Conservation (phyloP, 352 stramenopile genomes). For the Pythium guiyangense region DNA sequence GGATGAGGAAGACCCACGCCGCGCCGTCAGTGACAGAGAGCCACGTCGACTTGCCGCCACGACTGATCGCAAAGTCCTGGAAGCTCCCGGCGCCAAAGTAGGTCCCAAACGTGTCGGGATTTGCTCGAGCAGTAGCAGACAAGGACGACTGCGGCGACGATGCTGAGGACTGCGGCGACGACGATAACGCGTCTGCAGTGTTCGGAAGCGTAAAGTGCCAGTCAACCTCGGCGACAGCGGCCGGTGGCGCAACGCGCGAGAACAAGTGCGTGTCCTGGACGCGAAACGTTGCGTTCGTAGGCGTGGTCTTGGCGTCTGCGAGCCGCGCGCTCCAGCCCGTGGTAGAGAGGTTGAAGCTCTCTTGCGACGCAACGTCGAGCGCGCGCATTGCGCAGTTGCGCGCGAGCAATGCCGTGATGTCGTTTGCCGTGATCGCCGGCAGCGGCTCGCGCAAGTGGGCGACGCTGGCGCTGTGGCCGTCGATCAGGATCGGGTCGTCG, state of each 20-base stretch:
- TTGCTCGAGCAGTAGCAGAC: conserved; percentile 4
- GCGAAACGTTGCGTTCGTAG: conserved; percentile 53
- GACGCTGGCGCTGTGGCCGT: conserved; percentile 6
- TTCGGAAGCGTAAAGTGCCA: conserved; percentile 34
- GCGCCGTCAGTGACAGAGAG: conserved; percentile 59
- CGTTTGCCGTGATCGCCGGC: conserved; percentile 17
- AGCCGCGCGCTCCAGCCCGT: conserved; percentile 15
- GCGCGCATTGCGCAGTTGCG: conserved; percentile 14
- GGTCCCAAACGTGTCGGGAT: conserved; percentile 50
- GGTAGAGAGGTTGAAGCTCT: conserved; percentile 17
- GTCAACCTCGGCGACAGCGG: conserved; percentile 49
- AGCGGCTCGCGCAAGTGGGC: conserved; percentile 44
- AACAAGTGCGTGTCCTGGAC: conserved; percentile 36
- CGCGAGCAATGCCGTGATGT: conserved; percentile 14
- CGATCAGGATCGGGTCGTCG: conserved; percentile 14
- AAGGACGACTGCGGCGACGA: conserved; percentile 8
- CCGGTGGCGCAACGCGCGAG: conserved; percentile 33
- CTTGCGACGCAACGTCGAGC: conserved; percentile 16
- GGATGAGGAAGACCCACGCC: conserved; percentile 62
- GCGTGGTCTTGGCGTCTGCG: conserved; percentile 10
- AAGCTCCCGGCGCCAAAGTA: conserved; percentile 53
- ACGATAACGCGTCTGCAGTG: not conserved
- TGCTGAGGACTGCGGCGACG: conserved; percentile 4
- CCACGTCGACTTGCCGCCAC: conserved; percentile 53
- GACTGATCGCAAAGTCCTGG: conserved; percentile 59